Percentiles rank a stretch among this genome's conserved stretches.
Evolutionary conservation across 75 land plant species (phyloP).

Genomic region (Cupressus sempervirens): DNA sequence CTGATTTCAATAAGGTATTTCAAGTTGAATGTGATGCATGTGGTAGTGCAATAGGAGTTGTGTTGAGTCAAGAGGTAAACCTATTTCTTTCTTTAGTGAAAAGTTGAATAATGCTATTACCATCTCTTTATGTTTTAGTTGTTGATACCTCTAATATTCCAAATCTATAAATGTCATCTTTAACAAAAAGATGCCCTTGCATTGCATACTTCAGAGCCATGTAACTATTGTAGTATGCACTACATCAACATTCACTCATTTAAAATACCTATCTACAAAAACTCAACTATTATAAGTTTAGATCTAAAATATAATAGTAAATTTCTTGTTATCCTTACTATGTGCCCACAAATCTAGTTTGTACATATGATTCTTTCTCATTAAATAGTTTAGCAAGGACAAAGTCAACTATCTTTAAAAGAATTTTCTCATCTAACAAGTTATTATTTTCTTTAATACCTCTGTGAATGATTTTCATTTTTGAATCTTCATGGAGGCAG

Average conservation of each 20-base stretch:
- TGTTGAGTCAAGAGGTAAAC: no score
- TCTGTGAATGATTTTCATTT: conserved; percentile 32
- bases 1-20: no score
- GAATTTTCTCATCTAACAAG: conserved; percentile 22
- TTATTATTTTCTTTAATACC: conserved; percentile 43
- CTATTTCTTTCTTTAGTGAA: no score
- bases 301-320: background rate
- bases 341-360: conserved; percentile 21
- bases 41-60: no score
- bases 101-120: no score
- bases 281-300: background rate
- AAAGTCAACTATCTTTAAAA: conserved; percentile 28
- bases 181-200: conserved; percentile 3
- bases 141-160: no score
- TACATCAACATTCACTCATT: background rate
- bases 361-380: conserved; percentile 13
- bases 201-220: conserved; percentile 15
- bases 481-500: conserved; percentile 30
- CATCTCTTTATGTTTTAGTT: no score
- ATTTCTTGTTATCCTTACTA: background rate
- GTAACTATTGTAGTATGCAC: background rate
- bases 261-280: background rate
- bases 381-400: conserved; percentile 28
- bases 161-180: conserved; percentile 11
- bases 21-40: no score